These are phyloP conservation scores for Pythium folliculosum DNA, from an alignment of 352 stramenopile genomes.

Conservation along the genomic window DNA sequence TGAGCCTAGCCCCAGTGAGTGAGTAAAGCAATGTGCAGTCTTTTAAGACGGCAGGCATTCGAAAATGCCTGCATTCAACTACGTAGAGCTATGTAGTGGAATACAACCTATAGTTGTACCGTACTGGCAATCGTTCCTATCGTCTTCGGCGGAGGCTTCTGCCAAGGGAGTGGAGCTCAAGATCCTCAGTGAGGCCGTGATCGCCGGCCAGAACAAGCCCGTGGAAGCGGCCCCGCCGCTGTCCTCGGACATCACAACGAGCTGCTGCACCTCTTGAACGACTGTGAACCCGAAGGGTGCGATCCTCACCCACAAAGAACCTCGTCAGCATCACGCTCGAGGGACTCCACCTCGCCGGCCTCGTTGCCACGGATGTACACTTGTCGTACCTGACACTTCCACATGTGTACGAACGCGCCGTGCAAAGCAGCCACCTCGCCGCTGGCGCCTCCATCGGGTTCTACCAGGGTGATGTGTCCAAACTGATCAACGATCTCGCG, in stretches of 20 bases:
- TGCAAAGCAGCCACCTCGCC: conserved; percentile 84
- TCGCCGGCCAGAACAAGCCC: conserved; percentile 39
- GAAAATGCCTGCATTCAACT: too few relatives aligned
- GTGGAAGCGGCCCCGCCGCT: conserved; percentile 46
- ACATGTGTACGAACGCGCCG: conserved; percentile 94
- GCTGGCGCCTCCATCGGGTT: conserved; percentile 71
- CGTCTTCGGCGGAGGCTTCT: conserved; percentile 22
- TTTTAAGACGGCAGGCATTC: too few relatives aligned
- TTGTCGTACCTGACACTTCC: conserved; percentile 94
- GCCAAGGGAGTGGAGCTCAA: conserved; percentile 43
- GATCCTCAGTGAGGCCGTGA: conserved; percentile 43
- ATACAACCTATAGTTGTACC: too few relatives aligned
- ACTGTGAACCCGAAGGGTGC: conserved; percentile 73
- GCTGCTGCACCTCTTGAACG: conserved; percentile 85
- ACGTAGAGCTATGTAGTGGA: too few relatives aligned
- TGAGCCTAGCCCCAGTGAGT: too few relatives aligned
- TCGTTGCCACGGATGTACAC: conserved; percentile 11
- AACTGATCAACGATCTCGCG: conserved; percentile 92
- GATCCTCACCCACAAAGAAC: conserved; percentile 63
- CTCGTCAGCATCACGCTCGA: conserved; percentile 34
- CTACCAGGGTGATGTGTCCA: conserved; percentile 80
- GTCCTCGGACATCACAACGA: conserved; percentile 88
- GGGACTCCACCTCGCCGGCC: conserved; percentile 21
- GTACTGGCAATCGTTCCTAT: too few relatives aligned
- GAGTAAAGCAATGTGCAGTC: too few relatives aligned